Evolutionary conservation across 208 protist genomes (phyloP), one percentile per base, ranked within the genome.

Genomic region (Endotrypanum monterogeii): DNA sequence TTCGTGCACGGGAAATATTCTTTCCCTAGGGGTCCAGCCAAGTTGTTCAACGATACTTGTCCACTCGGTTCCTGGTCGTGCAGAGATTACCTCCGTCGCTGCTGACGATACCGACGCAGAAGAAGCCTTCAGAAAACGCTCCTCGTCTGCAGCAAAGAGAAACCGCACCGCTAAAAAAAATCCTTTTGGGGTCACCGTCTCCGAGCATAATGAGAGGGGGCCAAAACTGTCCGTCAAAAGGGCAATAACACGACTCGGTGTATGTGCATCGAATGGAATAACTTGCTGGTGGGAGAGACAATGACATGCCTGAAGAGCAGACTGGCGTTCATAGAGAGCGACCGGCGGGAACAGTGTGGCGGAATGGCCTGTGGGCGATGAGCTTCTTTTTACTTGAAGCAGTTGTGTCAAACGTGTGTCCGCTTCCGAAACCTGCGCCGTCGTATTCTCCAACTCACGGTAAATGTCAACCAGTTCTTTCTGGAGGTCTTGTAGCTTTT

Each of bases 191-290:
- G 28, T 39, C 9, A 52, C 35, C 16, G 23, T 41, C 25, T 67
- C 66, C 3, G 51, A 54, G 67, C 68, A 84, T 8, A 78, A 72
- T 9, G 77, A 12, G 28, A 89, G 30, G 8, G 83, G 82, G 3
- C 85, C 85, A 37, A 79, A 89, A 28, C 25, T 30, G 1, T 78
- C 57, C 6, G 79, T 83, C 30, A 86, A 35, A 14, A 76, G 72
- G 16, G 76, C 60, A 4, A 89, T 66, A 0, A 86, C 58, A 2
- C 55, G 50, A 12, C 16, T 54, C 0, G 81, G 84, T 1, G 81
- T 78, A 51, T 60, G 51, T 11, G 51, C 65, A 56, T 79, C 63
- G 5, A 73, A 67, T 3, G 78, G 46, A 32, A 86, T 83, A 2
- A 67, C 67, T 30, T 20, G 28, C 2, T 67, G 52, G 62, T 79